Conservation (phyloP, 2,329 filamentous ascomycete genomes). For the Colletotrichum chlorophyti region DNA sequence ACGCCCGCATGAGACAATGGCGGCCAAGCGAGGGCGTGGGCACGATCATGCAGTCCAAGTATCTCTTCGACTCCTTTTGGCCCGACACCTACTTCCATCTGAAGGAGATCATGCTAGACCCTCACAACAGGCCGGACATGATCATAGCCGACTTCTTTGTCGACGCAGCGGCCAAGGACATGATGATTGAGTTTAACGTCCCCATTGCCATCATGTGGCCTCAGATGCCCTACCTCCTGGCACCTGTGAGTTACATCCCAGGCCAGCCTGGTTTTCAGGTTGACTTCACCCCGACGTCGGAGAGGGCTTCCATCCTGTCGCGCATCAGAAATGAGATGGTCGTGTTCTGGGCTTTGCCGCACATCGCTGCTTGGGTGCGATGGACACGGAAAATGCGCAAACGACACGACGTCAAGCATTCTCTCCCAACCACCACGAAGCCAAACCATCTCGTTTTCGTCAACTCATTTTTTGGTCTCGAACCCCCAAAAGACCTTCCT, state of each 20-base stretch:
- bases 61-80: constrained; percentile 46
- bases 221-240: constrained; percentile 48
- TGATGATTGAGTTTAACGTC: constrained; percentile 42
- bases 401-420: constrained; percentile 39
- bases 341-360: constrained; percentile 38
- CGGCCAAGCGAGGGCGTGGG: constrained; percentile 1
- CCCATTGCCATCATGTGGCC: constrained; percentile 48
- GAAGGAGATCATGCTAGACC: constrained; percentile 32
- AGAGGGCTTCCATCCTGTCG: constrained; percentile 44
- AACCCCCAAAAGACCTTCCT: constrained; percentile 48
- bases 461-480: constrained; percentile 52
- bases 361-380: constrained; percentile 26
- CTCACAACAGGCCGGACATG: constrained; percentile 41
- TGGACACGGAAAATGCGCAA: constrained; percentile 43
- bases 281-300: constrained; percentile 42
- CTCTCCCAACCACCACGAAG: constrained; percentile 38
- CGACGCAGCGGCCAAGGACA: constrained; percentile 47
- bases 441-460: constrained; percentile 49
- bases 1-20: constrained; percentile 3
- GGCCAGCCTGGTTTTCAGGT: constrained; percentile 49
- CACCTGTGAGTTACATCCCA: constrained; percentile 46
- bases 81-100: constrained; percentile 34
- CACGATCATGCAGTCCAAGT: constrained; percentile 42
- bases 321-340: constrained; percentile 41
- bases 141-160: constrained; percentile 51